phyloP scores from a whole-genome alignment of 495 filamentous ascomycete species.

The Articulospora tetracladia region DNA sequence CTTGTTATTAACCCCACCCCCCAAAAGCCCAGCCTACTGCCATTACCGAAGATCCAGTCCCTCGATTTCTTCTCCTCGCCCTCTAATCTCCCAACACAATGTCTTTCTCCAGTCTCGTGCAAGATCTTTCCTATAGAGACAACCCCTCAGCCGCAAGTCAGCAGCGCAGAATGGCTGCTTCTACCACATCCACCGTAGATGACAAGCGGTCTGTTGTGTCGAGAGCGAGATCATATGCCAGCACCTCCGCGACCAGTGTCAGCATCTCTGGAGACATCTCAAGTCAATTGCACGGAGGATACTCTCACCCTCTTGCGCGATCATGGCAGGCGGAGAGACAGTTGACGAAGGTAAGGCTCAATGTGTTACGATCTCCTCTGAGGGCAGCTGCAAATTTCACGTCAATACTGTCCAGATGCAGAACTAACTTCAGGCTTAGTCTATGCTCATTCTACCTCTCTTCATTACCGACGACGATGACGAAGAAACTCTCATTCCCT shows the following conservation, averaged over 20 bases:
- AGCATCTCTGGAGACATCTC: conserved; percentile 91
- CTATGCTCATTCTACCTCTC: conserved; percentile 96
- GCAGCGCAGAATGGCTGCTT: conserved; percentile 34
- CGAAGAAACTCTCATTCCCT: conserved; percentile 86
- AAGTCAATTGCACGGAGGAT: conserved; percentile 92
- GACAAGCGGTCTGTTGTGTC: conserved; percentile 69
- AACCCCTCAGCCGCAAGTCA: conserved; percentile 44
- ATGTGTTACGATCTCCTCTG: neutral
- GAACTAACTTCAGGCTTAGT: conserved; percentile 42
- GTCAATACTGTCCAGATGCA: neutral
- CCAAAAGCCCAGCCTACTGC: neutral
- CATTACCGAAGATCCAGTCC: neutral
- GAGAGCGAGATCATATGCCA: conserved; percentile 71
- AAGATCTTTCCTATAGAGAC: conserved; percentile 74
- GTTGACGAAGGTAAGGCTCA: conserved; percentile 76
- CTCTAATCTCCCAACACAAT: conserved; percentile 38
- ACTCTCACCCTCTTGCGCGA: conserved; percentile 84
- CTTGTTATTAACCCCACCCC: neutral
- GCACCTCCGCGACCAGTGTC: conserved; percentile 88
- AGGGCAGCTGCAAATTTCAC: neutral
- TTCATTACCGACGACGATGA: conserved; percentile 94
- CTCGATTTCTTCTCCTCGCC: neutral
- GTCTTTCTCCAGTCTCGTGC: conserved; percentile 90
- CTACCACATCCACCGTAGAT: conserved; percentile 46
- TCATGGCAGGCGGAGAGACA: conserved; percentile 96